phyloP scores from a whole-genome alignment of 495 filamentous ascomycete genomes.

The Penicillium fimorum region DNA sequence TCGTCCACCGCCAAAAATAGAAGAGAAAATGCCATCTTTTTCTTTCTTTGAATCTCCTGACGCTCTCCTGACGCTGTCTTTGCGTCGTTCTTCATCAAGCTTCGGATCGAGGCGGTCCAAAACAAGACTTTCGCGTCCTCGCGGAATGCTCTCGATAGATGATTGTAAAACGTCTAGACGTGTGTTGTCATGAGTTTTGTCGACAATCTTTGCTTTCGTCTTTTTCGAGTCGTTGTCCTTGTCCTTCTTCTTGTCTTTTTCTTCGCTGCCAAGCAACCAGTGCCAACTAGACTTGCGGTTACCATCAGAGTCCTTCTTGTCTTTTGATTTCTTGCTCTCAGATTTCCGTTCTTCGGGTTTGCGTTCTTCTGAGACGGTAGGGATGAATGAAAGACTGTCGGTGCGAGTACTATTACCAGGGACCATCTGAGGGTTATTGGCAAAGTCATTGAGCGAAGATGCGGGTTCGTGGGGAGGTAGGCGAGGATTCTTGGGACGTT shows the following conservation, averaged over 20 bases:
- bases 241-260: constrained; percentile 67
- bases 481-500: constrained; percentile 29
- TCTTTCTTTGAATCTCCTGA: constrained; percentile 81
- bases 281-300: constrained; percentile 81
- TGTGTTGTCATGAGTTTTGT: constrained; percentile 64
- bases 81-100: constrained; percentile 79
- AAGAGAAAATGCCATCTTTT: constrained; percentile 82
- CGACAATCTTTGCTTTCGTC: constrained; percentile 56
- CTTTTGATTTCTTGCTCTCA: constrained; percentile 64
- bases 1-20: constrained; percentile 81
- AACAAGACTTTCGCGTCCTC: constrained; percentile 79
- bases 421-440: constrained; percentile 48
- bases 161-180: constrained; percentile 78
- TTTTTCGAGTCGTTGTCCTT: constrained; percentile 62
- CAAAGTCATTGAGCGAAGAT: constrained; percentile 36
- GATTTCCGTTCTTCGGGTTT: constrained; percentile 60
- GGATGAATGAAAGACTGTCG: constrained; percentile 80
- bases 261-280: constrained; percentile 69
- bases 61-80: constrained; percentile 71
- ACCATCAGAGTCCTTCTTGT: constrained; percentile 58
- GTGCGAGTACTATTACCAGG: constrained; percentile 72
- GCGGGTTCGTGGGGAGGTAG: constrained; percentile 31
- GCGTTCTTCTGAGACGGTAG: constrained; percentile 68
- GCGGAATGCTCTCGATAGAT: constrained; percentile 65
- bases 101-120: constrained; percentile 75